Evolutionary conservation across 768 basidiomycete genomes (phyloP).

Genomic region (Russula dissimulans): DNA sequence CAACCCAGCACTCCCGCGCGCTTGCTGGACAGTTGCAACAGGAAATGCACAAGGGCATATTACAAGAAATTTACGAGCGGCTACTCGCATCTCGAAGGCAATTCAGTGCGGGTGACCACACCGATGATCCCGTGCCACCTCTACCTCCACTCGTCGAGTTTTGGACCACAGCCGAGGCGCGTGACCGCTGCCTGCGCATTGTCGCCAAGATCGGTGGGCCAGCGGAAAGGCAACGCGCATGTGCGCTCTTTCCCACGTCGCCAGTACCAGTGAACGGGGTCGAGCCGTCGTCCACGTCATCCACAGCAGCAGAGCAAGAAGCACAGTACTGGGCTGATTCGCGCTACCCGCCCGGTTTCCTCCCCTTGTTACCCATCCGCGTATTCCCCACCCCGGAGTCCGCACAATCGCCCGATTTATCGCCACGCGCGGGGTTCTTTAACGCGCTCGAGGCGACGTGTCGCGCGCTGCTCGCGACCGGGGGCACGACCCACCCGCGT

Average conservation of each 20-base stretch:
- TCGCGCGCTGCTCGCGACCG: constrained; percentile 39
- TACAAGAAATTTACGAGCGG: constrained; percentile 54
- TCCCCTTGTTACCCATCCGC: constrained; percentile 51
- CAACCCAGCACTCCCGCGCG: constrained; percentile 52
- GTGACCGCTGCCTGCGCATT: constrained; percentile 63
- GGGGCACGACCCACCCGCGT: constrained; percentile 29
- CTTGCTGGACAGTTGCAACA: constrained; percentile 63
- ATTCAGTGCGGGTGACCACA: neutral
- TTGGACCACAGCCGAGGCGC: constrained; percentile 76
- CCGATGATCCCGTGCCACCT: neutral
- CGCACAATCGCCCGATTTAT: neutral
- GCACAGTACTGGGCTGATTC: constrained; percentile 58
- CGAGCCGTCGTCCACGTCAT: constrained; percentile 20
- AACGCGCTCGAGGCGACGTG: constrained; percentile 28
- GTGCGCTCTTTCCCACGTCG: constrained; percentile 43
- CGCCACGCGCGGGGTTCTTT: neutral
- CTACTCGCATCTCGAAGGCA: constrained; percentile 22
- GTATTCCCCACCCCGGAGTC: constrained; percentile 35
- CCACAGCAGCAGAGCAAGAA: constrained; percentile 44
- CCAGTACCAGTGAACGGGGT: neutral
- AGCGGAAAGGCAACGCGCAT: constrained; percentile 52
- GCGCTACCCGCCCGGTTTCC: constrained; percentile 42
- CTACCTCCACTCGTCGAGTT: constrained; percentile 39
- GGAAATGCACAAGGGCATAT: constrained; percentile 56
- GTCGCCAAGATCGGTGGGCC: constrained; percentile 72